phyloP scores from a whole-genome alignment of 2,329 filamentous ascomycete species.

The Fusarium algeriense region DNA sequence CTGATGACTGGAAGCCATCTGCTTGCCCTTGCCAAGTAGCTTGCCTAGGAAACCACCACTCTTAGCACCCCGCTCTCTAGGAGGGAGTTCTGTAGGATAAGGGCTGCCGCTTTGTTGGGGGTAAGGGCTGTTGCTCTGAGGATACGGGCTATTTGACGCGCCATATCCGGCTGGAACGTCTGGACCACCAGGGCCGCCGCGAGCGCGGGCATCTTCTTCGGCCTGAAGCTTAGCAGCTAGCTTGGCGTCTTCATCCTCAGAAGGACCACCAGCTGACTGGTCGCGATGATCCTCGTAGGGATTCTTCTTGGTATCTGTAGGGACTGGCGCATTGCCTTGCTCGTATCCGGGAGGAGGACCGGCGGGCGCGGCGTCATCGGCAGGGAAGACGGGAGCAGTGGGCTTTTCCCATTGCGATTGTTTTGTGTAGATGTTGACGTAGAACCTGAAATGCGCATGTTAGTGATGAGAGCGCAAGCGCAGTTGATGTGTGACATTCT shows the following conservation, averaged over 20 bases:
- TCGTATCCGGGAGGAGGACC: conserved; percentile 78
- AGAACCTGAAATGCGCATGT: conserved; percentile 73
- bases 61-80: conserved; percentile 55
- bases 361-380: conserved; percentile 58
- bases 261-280: conserved; percentile 51
- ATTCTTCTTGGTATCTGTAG: conserved; percentile 74
- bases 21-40: conserved; percentile 62
- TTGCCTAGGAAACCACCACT: conserved; percentile 64
- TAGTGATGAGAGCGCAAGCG: conserved; percentile 12
- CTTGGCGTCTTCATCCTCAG: conserved; percentile 74
- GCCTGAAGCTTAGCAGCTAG: conserved; percentile 83
- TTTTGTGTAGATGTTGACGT: conserved; percentile 89
- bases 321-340: conserved; percentile 55
- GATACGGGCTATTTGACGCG: conserved; percentile 47
- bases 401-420: conserved; percentile 92
- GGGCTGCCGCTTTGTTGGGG: conserved; percentile 47
- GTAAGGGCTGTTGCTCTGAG: conserved; percentile 46
- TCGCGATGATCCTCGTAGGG: conserved; percentile 68
- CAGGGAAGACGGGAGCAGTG: conserved; percentile 72
- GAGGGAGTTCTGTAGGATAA: conserved; percentile 58
- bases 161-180: conserved; percentile 52
- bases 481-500: conserved; percentile 40
- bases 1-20: conserved; percentile 49
- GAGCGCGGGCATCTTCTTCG: conserved; percentile 78
- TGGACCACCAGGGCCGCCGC: conserved; percentile 47